These are phyloP conservation scores for Talaromyces sp. DNA, from an alignment of 2,329 filamentous ascomycete genomes.

Conservation along the genomic window DNA sequence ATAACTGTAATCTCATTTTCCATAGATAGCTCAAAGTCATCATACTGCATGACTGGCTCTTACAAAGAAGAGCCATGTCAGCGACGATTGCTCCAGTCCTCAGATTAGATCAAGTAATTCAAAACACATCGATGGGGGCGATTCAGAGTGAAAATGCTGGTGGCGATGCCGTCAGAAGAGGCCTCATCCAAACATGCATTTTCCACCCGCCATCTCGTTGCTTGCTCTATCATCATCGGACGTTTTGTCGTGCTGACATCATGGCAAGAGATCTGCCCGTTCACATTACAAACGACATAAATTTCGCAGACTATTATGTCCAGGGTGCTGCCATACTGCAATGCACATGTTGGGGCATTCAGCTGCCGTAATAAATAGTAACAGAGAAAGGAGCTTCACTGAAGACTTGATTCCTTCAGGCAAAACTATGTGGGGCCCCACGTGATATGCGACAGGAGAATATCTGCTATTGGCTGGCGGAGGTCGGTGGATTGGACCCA, in stretches of 20 bases:
- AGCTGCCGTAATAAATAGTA: neutral
- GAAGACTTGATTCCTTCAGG: neutral
- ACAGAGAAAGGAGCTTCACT: neutral
- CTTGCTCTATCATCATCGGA: constrained; percentile 32
- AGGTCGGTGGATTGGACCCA: neutral
- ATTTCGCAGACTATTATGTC: neutral
- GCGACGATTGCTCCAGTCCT: constrained; percentile 19
- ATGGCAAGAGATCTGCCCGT: neutral
- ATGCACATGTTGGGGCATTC: neutral
- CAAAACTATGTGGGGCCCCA: neutral
- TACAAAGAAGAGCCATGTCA: neutral
- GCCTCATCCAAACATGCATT: constrained; percentile 21
- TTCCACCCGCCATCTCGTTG: constrained; percentile 15
- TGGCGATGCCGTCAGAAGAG: constrained; percentile 15
- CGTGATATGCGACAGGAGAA: neutral
- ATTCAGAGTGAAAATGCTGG: neutral
- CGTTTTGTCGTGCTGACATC: neutral
- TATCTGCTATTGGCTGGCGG: neutral
- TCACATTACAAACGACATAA: neutral
- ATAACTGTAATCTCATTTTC: too few species aligned
- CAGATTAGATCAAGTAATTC: constrained; percentile 61
- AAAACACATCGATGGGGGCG: constrained; percentile 36
- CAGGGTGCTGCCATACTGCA: neutral
- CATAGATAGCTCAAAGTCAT: too few species aligned
- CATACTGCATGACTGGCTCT: too few species aligned